Percentiles rank a stretch among this genome's conserved stretches.
phyloP scores from a whole-genome alignment of 768 basidiomycete genomes.

The Solioccasus polychromus region DNA sequence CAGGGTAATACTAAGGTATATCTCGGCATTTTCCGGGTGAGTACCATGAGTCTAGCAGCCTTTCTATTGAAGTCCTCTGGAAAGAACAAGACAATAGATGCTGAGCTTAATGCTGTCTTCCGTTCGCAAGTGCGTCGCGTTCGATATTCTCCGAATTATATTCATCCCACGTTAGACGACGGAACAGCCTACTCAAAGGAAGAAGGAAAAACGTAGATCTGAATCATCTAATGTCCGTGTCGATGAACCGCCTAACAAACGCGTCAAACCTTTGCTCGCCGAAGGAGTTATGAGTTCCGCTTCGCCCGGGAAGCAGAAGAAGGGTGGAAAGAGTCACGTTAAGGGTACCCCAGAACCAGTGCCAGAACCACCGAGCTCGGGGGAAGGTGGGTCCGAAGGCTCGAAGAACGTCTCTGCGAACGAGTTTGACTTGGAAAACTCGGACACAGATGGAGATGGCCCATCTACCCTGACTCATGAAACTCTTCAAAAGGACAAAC shows the following conservation, averaged over 20 bases:
- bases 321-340: conserved; percentile 10
- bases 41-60: conserved; percentile 56
- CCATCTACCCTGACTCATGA: conserved; percentile 60
- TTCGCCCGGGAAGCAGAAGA: conserved; percentile 18
- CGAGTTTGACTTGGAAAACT: conserved; percentile 30
- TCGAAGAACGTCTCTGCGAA: conserved; percentile 7
- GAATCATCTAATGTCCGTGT: conserved; percentile 9
- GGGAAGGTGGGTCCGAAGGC: not conserved
- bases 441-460: conserved; percentile 33
- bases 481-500: conserved; percentile 37
- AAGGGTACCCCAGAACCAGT: not conserved
- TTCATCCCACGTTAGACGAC: conserved; percentile 9
- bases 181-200: not conserved
- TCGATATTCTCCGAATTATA: not conserved
- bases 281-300: conserved; percentile 17
- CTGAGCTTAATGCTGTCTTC: conserved; percentile 64
- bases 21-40: no score
- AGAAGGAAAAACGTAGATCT: conserved; percentile 14
- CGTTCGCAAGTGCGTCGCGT: conserved; percentile 44
- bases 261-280: conserved; percentile 8
- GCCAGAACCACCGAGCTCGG: not conserved
- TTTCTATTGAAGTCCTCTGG: conserved; percentile 42
- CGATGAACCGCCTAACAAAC: conserved; percentile 18
- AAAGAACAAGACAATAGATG: conserved; percentile 46
- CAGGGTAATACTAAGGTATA: no score